phyloP scores from a whole-genome alignment of 306 rosid species.

The Sophora flavescens region DNA sequence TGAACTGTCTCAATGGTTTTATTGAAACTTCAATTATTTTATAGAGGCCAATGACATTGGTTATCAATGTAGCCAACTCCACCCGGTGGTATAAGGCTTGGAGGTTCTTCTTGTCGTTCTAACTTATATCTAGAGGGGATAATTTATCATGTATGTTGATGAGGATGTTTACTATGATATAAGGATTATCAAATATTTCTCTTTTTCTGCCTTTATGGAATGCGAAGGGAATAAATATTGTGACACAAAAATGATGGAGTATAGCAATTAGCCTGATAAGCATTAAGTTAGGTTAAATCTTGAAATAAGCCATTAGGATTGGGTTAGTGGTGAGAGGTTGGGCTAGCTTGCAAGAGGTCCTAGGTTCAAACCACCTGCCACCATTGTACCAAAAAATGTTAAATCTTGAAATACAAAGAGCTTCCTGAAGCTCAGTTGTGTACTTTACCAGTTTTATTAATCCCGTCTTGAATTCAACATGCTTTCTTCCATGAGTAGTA shows the following conservation, averaged over 20 bases:
- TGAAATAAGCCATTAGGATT: not conserved
- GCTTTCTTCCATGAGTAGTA: constrained; percentile 14
- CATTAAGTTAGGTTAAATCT: constrained; percentile 18
- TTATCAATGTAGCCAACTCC: constrained; percentile 4
- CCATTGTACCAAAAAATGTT: constrained; percentile 7
- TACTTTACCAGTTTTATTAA: constrained; percentile 16
- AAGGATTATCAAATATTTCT: constrained; percentile 4
- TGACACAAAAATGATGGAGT: not conserved
- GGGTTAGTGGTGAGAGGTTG: constrained; percentile 13
- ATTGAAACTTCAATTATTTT: constrained; percentile 1
- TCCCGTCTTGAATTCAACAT: not conserved
- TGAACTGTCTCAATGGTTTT: constrained; percentile 4
- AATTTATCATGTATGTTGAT: constrained; percentile 18
- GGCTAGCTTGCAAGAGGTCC: not conserved
- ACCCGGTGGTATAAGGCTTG: not conserved
- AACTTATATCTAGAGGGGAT: not conserved
- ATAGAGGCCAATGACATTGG: not conserved
- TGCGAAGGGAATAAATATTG: not conserved
- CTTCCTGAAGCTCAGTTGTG: constrained; percentile 24
- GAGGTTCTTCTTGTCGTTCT: not conserved
- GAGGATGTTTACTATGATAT: constrained; percentile 4
- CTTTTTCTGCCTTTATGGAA: constrained; percentile 13
- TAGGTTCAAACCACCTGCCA: not conserved
- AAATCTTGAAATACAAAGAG: constrained; percentile 3
- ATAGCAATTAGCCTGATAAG: constrained; percentile 20